A percentile compares a stretch with the other conserved stretches of the same genome.
Evolutionary conservation across 768 basidiomycete genomes (phyloP).

Genomic region (Leucocoprinus leucothites): DNA sequence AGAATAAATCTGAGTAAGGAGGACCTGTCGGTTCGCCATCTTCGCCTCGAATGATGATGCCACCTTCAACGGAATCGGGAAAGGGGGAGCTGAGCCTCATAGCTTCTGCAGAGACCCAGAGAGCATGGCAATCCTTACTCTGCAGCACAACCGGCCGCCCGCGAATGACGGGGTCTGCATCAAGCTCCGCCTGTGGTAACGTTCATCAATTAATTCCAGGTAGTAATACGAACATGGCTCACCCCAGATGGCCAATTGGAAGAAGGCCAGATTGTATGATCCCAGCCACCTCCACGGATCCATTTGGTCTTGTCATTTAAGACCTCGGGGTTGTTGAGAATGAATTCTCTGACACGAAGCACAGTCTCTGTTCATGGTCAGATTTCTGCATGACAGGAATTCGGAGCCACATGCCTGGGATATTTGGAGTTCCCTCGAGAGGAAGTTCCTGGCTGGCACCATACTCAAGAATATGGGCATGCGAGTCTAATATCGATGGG

Average conservation of each 20-base stretch:
- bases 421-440: conserved; percentile 57
- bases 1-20: conserved; percentile 13
- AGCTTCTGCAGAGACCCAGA: conserved; percentile 76
- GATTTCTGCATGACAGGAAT: neutral
- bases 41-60: conserved; percentile 69
- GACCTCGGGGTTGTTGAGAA: conserved; percentile 57
- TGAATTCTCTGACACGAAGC: conserved; percentile 55
- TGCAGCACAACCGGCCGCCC: conserved; percentile 74
- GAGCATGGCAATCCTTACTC: conserved; percentile 85
- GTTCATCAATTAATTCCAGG: neutral
- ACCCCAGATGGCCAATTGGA: conserved; percentile 67
- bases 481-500: conserved; percentile 53
- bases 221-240: conserved; percentile 15
- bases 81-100: conserved; percentile 58
- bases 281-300: conserved; percentile 87
- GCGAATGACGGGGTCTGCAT: conserved; percentile 61
- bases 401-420: conserved; percentile 41
- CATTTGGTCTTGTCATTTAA: conserved; percentile 53
- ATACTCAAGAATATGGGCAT: conserved; percentile 77
- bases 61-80: conserved; percentile 74
- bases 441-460: conserved; percentile 64
- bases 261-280: conserved; percentile 75
- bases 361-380: conserved; percentile 49
- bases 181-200: conserved; percentile 58
- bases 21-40: conserved; percentile 69